A percentile compares a stretch with the other conserved stretches of the same genome.
Conservation (phyloP, 345 rosid genomes). For the Citrus medica region DNA sequence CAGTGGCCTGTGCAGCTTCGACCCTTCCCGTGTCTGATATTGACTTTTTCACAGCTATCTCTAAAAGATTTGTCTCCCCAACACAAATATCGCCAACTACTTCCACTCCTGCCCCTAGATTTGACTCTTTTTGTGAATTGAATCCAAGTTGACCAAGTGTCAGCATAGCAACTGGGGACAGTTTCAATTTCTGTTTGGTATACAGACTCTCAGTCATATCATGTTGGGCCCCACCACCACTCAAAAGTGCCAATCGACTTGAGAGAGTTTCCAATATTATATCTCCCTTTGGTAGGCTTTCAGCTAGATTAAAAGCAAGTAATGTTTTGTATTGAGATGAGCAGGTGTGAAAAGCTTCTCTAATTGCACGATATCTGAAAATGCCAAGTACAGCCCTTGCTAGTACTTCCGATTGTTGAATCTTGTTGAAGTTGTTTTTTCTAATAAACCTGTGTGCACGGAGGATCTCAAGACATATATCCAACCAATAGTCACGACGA, state of each 20-base stretch:
- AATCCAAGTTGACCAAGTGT: constrained; percentile 68
- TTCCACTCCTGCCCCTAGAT: constrained; percentile 38
- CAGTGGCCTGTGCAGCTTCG: constrained; percentile 95
- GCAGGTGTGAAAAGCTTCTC: constrained; percentile 74
- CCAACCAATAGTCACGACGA: constrained; percentile 93
- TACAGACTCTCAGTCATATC: constrained; percentile 33
- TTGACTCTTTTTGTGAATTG: constrained; percentile 38
- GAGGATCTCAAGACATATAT: constrained; percentile 75
- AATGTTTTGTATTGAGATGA: constrained; percentile 76
- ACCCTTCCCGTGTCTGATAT: constrained; percentile 65
- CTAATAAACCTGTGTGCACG: constrained; percentile 66
- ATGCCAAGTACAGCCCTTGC: constrained; percentile 76
- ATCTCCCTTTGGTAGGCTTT: constrained; percentile 93
- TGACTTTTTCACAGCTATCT: constrained; percentile 70
- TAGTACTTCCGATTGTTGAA: constrained; percentile 64
- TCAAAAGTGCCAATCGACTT: constrained; percentile 52
- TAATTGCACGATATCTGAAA: constrained; percentile 68
- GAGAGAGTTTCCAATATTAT: constrained; percentile 66
- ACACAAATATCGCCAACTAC: constrained; percentile 63
- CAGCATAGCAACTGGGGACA: constrained; percentile 59
- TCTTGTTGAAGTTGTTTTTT: constrained; percentile 57
- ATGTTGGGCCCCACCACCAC: constrained; percentile 25
- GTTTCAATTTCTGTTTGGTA: constrained; percentile 41
- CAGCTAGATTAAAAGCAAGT: constrained; percentile 83
- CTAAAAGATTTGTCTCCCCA: constrained; percentile 83